phyloP scores from a whole-genome alignment of 2,329 filamentous ascomycete species.

The Verticillium nubilum region DNA sequence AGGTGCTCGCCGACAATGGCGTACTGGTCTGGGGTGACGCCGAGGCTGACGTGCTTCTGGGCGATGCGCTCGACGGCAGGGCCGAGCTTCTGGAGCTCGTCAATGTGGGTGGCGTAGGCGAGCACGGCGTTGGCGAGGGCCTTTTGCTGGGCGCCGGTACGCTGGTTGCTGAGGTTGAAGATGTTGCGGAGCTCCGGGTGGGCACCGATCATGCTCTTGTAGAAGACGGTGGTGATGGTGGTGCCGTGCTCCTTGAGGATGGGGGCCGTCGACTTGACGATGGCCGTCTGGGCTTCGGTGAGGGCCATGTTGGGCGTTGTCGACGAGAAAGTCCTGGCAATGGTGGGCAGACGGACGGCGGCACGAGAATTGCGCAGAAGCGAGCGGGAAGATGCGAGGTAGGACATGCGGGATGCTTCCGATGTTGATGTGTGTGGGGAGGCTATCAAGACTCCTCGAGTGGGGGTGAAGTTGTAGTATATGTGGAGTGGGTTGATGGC shows the following conservation, averaged over 20 bases:
- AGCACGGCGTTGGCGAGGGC: conserved; percentile 65
- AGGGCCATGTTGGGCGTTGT: conserved; percentile 37
- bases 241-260: conserved; percentile 64
- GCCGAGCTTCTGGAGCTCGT: conserved; percentile 56
- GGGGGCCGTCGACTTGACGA: conserved; percentile 74
- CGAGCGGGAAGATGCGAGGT: not conserved
- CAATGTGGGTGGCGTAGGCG: conserved; percentile 68
- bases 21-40: conserved; percentile 65
- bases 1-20: conserved; percentile 63
- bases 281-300: conserved; percentile 58
- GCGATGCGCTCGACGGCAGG: conserved; percentile 62
- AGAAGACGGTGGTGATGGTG: conserved; percentile 67
- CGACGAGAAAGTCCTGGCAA: not conserved
- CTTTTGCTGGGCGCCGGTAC: conserved; percentile 60
- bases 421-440: not conserved
- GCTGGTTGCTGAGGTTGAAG: conserved; percentile 68
- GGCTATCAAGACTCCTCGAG: not conserved
- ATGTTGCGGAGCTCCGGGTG: conserved; percentile 62
- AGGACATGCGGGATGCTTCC: not conserved
- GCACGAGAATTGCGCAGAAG: not conserved
- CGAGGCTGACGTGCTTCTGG: conserved; percentile 71
- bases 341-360: not conserved
- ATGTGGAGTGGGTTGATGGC: not conserved
- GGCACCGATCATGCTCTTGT: conserved; percentile 59
- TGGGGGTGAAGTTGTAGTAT: too few relatives aligned